phyloP scores from a whole-genome alignment of 768 basidiomycete genomes.

The Chlorophyllum brunneum region DNA sequence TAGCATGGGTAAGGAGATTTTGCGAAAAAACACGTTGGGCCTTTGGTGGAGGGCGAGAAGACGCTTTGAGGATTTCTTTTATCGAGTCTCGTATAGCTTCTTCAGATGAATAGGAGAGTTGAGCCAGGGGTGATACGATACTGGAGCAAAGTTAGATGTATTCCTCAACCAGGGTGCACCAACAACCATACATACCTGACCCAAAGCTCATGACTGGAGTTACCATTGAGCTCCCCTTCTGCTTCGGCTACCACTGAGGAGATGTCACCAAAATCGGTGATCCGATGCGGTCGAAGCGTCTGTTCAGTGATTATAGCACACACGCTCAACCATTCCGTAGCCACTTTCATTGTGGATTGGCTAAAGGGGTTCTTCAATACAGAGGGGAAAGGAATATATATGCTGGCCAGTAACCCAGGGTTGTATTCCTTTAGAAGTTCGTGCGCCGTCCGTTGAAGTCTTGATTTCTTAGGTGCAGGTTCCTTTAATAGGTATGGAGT shows the following conservation, averaged over 20 bases:
- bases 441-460: background rate
- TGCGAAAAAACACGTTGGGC: background rate
- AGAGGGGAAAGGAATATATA: constrained; percentile 1
- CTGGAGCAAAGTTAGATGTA: no score
- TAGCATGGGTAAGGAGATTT: background rate
- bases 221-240: no score
- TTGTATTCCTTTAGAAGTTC: constrained; percentile 8
- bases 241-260: no score
- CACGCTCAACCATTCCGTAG: constrained; percentile 2
- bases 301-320: constrained; percentile 6
- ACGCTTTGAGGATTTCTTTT: background rate
- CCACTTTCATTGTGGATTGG: background rate
- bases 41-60: background rate
- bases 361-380: background rate
- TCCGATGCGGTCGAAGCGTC: background rate
- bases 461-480: background rate
- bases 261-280: background rate
- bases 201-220: no score
- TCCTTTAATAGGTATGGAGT: background rate
- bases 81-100: background rate
- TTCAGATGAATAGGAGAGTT: background rate
- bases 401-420: constrained; percentile 5
- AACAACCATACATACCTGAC: no score
- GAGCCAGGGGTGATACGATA: no score
- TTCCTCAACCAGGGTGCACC: no score